Evolutionary conservation across 495 filamentous ascomycete species (phyloP).

Genomic region (Penicillium macrosclerotiorum): DNA sequence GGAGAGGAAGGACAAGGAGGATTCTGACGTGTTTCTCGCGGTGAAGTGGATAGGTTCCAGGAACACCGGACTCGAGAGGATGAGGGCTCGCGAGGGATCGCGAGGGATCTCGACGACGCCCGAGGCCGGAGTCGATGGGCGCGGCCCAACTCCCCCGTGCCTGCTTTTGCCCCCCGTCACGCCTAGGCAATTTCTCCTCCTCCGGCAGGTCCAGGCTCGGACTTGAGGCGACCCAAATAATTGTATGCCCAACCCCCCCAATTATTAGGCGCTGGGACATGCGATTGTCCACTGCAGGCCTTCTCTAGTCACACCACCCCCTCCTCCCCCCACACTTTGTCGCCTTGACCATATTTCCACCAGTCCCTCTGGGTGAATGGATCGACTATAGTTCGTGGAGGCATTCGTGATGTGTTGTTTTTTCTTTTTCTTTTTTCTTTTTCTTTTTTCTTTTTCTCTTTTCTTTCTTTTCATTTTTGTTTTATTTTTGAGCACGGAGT

Average conservation of each 20-base stretch:
- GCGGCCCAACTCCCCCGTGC: constrained; percentile 16
- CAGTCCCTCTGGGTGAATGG: no score
- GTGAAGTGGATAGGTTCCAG: background rate
- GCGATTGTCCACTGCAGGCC: constrained; percentile 4
- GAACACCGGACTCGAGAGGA: background rate
- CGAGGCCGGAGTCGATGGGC: background rate
- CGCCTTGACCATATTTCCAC: background rate
- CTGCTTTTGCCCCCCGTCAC: background rate
- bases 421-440: no score
- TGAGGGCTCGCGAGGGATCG: background rate
- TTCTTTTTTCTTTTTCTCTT: no score
- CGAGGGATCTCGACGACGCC: background rate
- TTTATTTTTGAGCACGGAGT: no score
- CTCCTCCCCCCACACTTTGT: background rate
- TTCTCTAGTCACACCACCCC: background rate
- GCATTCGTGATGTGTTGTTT: no score
- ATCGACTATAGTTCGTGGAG: no score
- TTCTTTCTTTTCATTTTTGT: no score
- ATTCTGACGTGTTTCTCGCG: constrained; percentile 4
- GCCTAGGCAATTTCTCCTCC: no score
- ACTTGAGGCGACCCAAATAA: constrained; percentile 18
- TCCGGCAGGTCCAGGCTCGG: no score
- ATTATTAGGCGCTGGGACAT: constrained; percentile 15
- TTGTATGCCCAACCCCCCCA: constrained; percentile 26
- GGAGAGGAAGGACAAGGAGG: background rate